Conservation (phyloP, 2,329 filamentous ascomycete genomes). For the Penicillium occitanis region DNA sequence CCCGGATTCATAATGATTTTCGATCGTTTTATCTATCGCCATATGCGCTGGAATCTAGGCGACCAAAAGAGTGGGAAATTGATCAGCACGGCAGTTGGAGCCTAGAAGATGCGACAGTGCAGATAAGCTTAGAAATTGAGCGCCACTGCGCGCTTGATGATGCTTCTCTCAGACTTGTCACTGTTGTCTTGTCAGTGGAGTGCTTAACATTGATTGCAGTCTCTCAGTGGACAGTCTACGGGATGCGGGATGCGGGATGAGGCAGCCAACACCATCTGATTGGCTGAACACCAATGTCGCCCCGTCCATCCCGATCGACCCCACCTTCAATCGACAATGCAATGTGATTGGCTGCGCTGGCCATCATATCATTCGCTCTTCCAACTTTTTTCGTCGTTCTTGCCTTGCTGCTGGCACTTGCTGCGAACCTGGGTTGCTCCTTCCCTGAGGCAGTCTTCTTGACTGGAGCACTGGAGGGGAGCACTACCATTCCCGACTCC, state of each 20-base stretch:
- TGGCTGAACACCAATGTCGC: neutral
- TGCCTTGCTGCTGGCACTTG: neutral
- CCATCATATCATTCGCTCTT: slow-evolving; percentile 6
- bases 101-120: neutral
- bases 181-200: neutral
- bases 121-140: neutral
- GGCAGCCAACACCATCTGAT: neutral
- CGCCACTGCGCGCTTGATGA: neutral
- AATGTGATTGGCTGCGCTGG: slow-evolving; percentile 5
- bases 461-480: neutral
- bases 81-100: neutral
- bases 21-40: neutral
- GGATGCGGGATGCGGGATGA: neutral
- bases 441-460: neutral
- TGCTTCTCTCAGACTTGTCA: no score
- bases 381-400: slow-evolving; percentile 11
- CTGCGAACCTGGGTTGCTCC: neutral
- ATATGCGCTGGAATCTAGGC: neutral
- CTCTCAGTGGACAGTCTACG: no score
- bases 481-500: neutral
- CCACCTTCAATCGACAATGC: neutral
- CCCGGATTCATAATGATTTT: neutral
- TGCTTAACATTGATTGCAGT: slow-evolving; percentile 4
- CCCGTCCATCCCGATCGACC: slow-evolving; percentile 1
- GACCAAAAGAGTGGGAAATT: neutral